Percentiles rank a stretch among this genome's conserved stretches.
phyloP scores from a whole-genome alignment of 176 grass and related monocot genomes.

The Lolium rigidum region DNA sequence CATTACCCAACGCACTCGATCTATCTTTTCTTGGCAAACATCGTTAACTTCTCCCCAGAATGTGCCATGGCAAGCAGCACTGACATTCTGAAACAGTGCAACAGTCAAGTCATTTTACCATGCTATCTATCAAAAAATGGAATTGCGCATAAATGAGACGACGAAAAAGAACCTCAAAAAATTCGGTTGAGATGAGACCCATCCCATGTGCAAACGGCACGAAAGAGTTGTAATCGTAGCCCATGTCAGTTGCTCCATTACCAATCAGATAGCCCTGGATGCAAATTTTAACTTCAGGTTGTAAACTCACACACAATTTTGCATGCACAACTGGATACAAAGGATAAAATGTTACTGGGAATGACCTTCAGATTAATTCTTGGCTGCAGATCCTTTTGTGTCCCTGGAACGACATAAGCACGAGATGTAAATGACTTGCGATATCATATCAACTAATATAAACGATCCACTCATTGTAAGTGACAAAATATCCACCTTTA shows the following conservation, averaged over 20 bases:
- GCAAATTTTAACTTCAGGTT: not conserved
- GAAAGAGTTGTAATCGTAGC: conserved; percentile 79
- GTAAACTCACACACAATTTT: not conserved
- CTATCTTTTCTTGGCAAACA: conserved; percentile 54
- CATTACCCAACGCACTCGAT: conserved; percentile 68
- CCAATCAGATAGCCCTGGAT: conserved; percentile 89
- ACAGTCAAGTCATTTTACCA: too few species aligned
- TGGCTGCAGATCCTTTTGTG: conserved; percentile 50
- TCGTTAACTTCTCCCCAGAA: conserved; percentile 58
- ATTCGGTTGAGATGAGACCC: conserved; percentile 79
- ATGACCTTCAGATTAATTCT: conserved; percentile 74
- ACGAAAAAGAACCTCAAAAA: conserved; percentile 59
- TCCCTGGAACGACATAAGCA: conserved; percentile 49
- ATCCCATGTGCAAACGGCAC: conserved; percentile 92
- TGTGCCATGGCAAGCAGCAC: conserved; percentile 59
- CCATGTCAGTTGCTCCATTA: conserved; percentile 58
- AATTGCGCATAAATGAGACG: not conserved
- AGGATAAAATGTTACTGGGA: not conserved
- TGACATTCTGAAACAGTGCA: conserved; percentile 61
- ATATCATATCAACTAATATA: not conserved
- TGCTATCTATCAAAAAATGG: not conserved
- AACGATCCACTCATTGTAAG: not conserved
- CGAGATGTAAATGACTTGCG: not conserved
- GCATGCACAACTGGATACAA: not conserved
- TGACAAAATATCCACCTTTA: conserved; percentile 53